Percentiles rank a stretch among this genome's conserved stretches.
phyloP scores from a whole-genome alignment of 192 early-diverging fungal species.

The Allomyces javanicus region DNA sequence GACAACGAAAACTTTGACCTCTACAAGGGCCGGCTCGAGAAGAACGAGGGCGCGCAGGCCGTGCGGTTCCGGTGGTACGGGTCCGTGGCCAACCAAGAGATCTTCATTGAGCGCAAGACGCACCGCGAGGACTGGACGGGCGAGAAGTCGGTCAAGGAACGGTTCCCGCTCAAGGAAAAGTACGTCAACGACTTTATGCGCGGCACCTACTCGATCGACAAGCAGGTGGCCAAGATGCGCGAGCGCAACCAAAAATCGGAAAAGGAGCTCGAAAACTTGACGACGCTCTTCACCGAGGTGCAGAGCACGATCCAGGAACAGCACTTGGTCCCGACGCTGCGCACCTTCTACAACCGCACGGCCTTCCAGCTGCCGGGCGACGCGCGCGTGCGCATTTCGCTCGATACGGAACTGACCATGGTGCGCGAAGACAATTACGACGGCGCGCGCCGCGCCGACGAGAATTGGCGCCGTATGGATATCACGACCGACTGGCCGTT shows the following conservation, averaged over 20 bases:
- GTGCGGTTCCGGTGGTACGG: conserved; percentile 92
- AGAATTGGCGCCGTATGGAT: conserved; percentile 83
- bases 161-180: conserved; percentile 86
- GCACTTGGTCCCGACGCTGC: conserved; percentile 15
- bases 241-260: conserved; percentile 47
- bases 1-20: conserved; percentile 78
- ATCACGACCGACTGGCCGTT: conserved; percentile 60
- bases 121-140: conserved; percentile 86
- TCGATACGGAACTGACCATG: conserved; percentile 90
- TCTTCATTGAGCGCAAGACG: conserved; percentile 96
- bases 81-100: conserved; percentile 58
- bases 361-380: conserved; percentile 97
- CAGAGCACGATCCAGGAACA: conserved; percentile 42
- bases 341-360: conserved; percentile 55
- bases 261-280: conserved; percentile 51
- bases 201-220: conserved; percentile 55
- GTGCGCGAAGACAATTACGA: conserved; percentile 79
- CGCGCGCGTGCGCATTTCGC: conserved; percentile 71
- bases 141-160: conserved; percentile 57
- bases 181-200: conserved; percentile 65
- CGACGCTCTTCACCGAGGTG: conserved; percentile 48
- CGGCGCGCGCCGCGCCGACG: conserved; percentile 40
- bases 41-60: conserved; percentile 69
- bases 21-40: conserved; percentile 70
- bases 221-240: conserved; percentile 54